phyloP scores from a whole-genome alignment of 1,284 basidiomycete species.

The Pseudozyma sp. region DNA sequence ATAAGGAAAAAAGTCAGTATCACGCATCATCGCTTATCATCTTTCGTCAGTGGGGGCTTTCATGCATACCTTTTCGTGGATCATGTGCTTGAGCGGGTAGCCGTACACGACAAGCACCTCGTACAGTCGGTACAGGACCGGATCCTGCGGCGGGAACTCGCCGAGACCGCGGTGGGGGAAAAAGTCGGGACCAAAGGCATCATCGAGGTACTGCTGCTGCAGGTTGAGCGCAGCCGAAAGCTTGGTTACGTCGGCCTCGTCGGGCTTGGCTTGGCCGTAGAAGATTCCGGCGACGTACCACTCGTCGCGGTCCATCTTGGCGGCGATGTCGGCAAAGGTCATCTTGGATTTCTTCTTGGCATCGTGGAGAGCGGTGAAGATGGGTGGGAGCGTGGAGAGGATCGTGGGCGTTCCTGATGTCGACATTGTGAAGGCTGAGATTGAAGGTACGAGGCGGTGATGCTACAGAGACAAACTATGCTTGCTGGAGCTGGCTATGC shows the following conservation, averaged over 20 bases:
- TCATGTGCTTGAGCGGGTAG: constrained; percentile 59
- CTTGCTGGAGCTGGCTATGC: not conserved
- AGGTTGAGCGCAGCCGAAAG: constrained; percentile 50
- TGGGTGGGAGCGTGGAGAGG: constrained; percentile 47
- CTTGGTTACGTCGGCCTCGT: constrained; percentile 40
- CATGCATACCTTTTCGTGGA: constrained; percentile 64
- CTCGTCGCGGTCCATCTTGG: constrained; percentile 53
- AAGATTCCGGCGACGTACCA: constrained; percentile 62
- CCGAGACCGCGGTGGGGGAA: constrained; percentile 58
- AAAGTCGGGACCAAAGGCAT: constrained; percentile 52
- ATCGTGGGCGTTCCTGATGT: constrained; percentile 40
- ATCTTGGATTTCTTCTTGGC: constrained; percentile 51
- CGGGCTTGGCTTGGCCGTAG: constrained; percentile 66
- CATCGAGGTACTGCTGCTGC: constrained; percentile 28
- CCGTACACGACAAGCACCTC: constrained; percentile 62
- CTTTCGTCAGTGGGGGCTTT: not conserved
- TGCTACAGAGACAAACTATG: not conserved
- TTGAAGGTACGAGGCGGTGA: too few relatives aligned
- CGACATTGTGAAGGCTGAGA: constrained; percentile 6
- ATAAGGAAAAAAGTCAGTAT: not conserved
- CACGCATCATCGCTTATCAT: not conserved
- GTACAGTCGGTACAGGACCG: constrained; percentile 50
- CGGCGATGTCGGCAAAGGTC: constrained; percentile 56
- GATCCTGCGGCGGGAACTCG: constrained; percentile 56
- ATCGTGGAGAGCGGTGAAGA: constrained; percentile 53